phyloP scores from a whole-genome alignment of 768 basidiomycete species.

The Phlegmacium glaucopus region DNA sequence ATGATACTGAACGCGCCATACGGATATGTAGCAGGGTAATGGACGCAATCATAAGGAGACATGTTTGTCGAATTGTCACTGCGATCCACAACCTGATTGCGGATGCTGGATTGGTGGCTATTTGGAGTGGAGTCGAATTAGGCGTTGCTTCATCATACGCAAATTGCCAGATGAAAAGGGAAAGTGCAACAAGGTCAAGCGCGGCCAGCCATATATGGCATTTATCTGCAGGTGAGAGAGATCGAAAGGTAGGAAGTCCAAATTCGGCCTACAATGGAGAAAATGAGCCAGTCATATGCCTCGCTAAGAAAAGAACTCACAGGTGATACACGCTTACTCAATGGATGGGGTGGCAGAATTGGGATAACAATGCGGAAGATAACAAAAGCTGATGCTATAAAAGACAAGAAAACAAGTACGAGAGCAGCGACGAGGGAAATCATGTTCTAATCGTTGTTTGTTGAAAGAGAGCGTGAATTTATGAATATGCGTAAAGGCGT shows the following conservation, averaged over 20 bases:
- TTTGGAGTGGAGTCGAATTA: slow-evolving; percentile 39
- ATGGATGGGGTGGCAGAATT: slow-evolving; percentile 67
- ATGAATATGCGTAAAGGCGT: slow-evolving; percentile 41
- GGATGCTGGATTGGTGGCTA: slow-evolving; percentile 47
- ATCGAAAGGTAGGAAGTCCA: slow-evolving; percentile 65
- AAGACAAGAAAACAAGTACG: slow-evolving; percentile 66
- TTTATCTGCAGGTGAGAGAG: slow-evolving; percentile 66
- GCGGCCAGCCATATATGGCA: slow-evolving; percentile 70
- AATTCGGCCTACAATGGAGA: slow-evolving; percentile 60
- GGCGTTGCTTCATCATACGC: slow-evolving; percentile 49
- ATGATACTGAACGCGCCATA: slow-evolving; percentile 64
- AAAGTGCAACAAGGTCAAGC: slow-evolving; percentile 61
- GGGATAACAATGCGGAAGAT: slow-evolving; percentile 75
- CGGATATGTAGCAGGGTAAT: slow-evolving; percentile 70
- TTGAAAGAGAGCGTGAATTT: slow-evolving; percentile 43
- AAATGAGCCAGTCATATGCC: slow-evolving; percentile 13
- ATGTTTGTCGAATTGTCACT: slow-evolving; percentile 64
- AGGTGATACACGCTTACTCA: slow-evolving; percentile 72
- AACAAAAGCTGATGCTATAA: slow-evolving; percentile 69
- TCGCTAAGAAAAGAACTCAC: slow-evolving; percentile 37
- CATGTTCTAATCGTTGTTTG: slow-evolving; percentile 41
- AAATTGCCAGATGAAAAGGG: slow-evolving; percentile 65
- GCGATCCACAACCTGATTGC: slow-evolving; percentile 67
- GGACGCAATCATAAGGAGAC: slow-evolving; percentile 56
- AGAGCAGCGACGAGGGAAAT: slow-evolving; percentile 66